Evolutionary conservation across 2,329 filamentous ascomycete species (phyloP), one percentile per base, ranked within the genome.

Genomic region (Colletotrichum sp.): DNA sequence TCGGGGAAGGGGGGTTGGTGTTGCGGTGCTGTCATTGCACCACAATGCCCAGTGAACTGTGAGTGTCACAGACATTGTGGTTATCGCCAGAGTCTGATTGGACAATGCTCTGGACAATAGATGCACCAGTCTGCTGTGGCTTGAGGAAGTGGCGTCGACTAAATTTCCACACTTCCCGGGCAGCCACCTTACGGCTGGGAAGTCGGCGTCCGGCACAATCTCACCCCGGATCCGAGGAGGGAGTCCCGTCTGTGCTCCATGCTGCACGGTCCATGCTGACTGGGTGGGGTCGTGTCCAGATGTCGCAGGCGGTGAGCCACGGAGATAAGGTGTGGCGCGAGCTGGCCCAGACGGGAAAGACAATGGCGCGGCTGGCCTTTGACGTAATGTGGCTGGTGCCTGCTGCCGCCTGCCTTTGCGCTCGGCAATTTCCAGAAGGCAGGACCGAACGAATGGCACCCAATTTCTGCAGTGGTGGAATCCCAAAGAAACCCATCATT

Each of bases 401-500:
- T 24, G 7, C 16, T 52, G 9, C 30, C 18, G 24, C 36, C 62
- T 38, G 13, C 1, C 61, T 26, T 43, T 48, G 43, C 43, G 26
- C 56, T 48, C 58, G 28, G 58, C 28, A 61, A 61, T 55, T 48
- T 21, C 34, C 34, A 38, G 55, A 30, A 26, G 55, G 21, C 21
- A 58, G 6, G 6, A n/a, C 56, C 26, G 12, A 63, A 16, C 16
- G 43, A 21, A 38, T 36, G 36, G 52, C 30, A 36, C 28, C 56
- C 7, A 61, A 34, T 59, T 72, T 61, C 28, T 28, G 18, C 8
- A 32, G 48, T 74, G 70, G 64, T 74, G 70, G 73, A 75, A 75
- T 28, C 69, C 43, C 13, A 30, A 52, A 69, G 73, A 73, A 65
- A 24, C 59, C 63, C 56, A 59, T 61, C 62, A 66, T 36, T 13